Percentiles rank a stretch among this genome's conserved stretches.
phyloP scores from a whole-genome alignment of 2,329 filamentous ascomycete genomes.

The Penicillium sp. region DNA sequence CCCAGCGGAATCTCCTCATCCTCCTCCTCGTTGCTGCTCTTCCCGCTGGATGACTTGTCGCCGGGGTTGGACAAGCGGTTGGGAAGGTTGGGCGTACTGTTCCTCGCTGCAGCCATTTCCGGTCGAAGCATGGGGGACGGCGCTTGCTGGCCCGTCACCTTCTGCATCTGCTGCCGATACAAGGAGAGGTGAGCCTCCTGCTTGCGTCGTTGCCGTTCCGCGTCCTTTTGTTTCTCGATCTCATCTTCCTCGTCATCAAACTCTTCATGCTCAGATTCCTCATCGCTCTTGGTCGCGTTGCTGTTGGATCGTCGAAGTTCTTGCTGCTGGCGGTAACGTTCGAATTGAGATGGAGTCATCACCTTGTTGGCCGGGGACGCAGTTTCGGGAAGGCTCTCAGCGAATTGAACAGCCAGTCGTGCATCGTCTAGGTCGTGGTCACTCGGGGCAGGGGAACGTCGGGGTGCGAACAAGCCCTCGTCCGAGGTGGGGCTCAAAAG shows the following conservation, averaged over 20 bases:
- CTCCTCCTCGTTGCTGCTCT: constrained; percentile 59
- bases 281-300: constrained; percentile 49
- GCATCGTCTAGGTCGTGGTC: constrained; percentile 37
- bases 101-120: constrained; percentile 56
- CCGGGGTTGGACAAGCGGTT: constrained; percentile 41
- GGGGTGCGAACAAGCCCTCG: constrained; percentile 17
- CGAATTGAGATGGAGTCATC: constrained; percentile 88
- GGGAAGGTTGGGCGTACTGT: constrained; percentile 64
- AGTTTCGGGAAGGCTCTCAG: constrained; percentile 39
- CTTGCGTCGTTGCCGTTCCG: constrained; percentile 76
- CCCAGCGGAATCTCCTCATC: constrained; percentile 87
- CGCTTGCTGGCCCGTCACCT: constrained; percentile 76
- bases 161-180: constrained; percentile 95
- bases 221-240: constrained; percentile 69
- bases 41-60: constrained; percentile 41
- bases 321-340: constrained; percentile 69
- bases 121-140: constrained; percentile 56
- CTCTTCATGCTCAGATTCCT: constrained; percentile 61
- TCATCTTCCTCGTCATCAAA: constrained; percentile 81
- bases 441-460: constrained; percentile 14
- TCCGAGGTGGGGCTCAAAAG: constrained; percentile 14
- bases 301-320: constrained; percentile 68
- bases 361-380: constrained; percentile 61
- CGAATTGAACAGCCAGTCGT: constrained; percentile 50
- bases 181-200: constrained; percentile 89